phyloP scores from a whole-genome alignment of 495 filamentous ascomycete genomes.

The Entonaema liquescens region DNA sequence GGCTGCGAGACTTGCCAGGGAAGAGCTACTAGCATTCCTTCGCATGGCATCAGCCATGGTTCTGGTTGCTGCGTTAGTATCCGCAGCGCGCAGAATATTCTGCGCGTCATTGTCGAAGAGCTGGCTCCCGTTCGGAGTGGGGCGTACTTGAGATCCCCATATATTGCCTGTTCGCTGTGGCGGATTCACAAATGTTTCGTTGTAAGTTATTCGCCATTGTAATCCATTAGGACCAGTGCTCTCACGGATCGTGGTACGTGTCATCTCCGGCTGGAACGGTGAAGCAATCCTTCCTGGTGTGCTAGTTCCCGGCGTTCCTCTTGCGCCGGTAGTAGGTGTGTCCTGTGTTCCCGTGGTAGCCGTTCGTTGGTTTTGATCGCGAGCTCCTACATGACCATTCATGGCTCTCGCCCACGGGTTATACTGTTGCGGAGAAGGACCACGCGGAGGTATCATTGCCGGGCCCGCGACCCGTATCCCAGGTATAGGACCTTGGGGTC shows the following conservation, averaged over 20 bases:
- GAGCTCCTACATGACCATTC: constrained; percentile 22
- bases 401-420: constrained; percentile 39
- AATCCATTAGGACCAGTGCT: constrained; percentile 24
- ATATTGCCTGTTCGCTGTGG: constrained; percentile 25
- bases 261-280: constrained; percentile 31
- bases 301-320: constrained; percentile 20
- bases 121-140: constrained; percentile 29
- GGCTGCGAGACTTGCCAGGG: constrained; percentile 46
- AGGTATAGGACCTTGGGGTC: constrained; percentile 35
- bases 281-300: constrained; percentile 40
- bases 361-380: constrained; percentile 20
- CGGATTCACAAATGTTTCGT: constrained; percentile 34
- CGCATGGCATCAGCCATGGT: constrained; percentile 58
- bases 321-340: neutral
- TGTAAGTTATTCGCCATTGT: constrained; percentile 35
- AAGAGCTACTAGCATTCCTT: constrained; percentile 56
- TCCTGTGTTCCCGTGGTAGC: constrained; percentile 13
- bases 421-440: constrained; percentile 35
- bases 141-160: constrained; percentile 13
- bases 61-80: constrained; percentile 52
- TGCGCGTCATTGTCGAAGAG: constrained; percentile 49
- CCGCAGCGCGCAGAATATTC: constrained; percentile 53
- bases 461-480: constrained; percentile 22
- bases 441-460: constrained; percentile 20
- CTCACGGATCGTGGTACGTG: constrained; percentile 33